phyloP scores from a whole-genome alignment of 768 basidiomycete genomes.

The Kwoniella sp. region DNA sequence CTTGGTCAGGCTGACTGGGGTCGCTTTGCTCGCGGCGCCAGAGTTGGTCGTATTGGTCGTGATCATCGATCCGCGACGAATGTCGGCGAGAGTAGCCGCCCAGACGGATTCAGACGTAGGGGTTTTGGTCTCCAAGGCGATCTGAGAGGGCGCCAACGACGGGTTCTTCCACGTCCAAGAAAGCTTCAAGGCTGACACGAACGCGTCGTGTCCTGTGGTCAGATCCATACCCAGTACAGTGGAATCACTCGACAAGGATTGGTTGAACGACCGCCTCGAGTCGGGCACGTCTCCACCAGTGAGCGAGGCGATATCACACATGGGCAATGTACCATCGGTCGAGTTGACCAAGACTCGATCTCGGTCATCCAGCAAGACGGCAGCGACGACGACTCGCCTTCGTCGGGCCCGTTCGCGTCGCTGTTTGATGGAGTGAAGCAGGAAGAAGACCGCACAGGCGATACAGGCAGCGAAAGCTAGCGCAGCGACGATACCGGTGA shows the following conservation, averaged over 20 bases:
- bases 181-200: conserved; percentile 46
- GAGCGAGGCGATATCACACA: conserved; percentile 47
- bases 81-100: conserved; percentile 16
- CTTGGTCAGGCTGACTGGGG: conserved; percentile 31
- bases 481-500: conserved; percentile 46
- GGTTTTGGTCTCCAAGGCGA: conserved; percentile 1
- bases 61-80: conserved; percentile 30
- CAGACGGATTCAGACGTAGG: conserved; percentile 7
- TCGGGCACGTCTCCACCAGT: conserved; percentile 15
- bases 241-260: conserved; percentile 25
- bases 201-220: conserved; percentile 47
- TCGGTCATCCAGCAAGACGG: conserved; percentile 45
- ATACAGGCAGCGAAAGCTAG: conserved; percentile 49
- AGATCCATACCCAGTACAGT: conserved; percentile 49
- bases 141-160: not conserved
- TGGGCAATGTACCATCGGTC: conserved; percentile 48
- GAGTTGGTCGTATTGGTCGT: conserved; percentile 27
- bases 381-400: conserved; percentile 48
- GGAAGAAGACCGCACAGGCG: conserved; percentile 41
- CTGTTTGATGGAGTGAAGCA: conserved; percentile 30
- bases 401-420: conserved; percentile 31
- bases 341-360: conserved; percentile 49
- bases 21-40: conserved; percentile 9
- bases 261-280: conserved; percentile 9
- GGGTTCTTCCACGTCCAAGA: conserved; percentile 49